These are phyloP conservation scores for Kwoniella shivajii DNA, from an alignment of 1,284 basidiomycete genomes.

Conservation along the genomic window DNA sequence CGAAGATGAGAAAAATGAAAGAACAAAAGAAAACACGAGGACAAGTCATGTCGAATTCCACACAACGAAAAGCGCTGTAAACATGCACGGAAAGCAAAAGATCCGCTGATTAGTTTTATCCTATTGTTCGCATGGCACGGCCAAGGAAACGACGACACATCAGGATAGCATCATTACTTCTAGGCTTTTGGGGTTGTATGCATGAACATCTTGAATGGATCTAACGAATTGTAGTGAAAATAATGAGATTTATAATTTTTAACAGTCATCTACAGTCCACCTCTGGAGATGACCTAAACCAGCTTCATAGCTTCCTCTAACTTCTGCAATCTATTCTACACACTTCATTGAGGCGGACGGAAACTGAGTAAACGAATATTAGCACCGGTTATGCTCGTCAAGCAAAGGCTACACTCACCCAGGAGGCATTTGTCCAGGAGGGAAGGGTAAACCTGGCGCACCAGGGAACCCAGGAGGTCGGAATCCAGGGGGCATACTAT, in stretches of 20 bases:
- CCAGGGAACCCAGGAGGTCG: conserved; percentile 74
- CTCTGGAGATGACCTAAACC: not conserved
- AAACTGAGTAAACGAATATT: conserved; percentile 21
- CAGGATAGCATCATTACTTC: no score
- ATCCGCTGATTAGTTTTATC: no score
- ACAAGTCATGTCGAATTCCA: no score
- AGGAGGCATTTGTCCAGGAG: conserved; percentile 75
- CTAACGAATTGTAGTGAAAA: not conserved
- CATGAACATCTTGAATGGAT: not conserved
- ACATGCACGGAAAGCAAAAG: no score
- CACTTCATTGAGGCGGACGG: conserved; percentile 32
- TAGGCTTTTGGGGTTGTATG: no score
- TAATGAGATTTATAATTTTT: not conserved
- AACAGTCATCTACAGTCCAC: not conserved
- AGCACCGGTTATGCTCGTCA: not conserved
- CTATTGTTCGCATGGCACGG: no score
- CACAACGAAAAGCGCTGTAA: no score
- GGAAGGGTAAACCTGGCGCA: conserved; percentile 59
- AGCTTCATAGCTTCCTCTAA: not conserved
- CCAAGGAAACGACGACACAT: no score
- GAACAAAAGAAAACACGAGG: no score
- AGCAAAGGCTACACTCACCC: conserved; percentile 62
- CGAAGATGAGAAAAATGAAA: no score
- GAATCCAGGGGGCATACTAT: conserved; percentile 70
- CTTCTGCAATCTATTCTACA: not conserved